Evolutionary conservation across 2,329 filamentous ascomycete genomes (phyloP).

Genomic region (Sarocladium oryzae): DNA sequence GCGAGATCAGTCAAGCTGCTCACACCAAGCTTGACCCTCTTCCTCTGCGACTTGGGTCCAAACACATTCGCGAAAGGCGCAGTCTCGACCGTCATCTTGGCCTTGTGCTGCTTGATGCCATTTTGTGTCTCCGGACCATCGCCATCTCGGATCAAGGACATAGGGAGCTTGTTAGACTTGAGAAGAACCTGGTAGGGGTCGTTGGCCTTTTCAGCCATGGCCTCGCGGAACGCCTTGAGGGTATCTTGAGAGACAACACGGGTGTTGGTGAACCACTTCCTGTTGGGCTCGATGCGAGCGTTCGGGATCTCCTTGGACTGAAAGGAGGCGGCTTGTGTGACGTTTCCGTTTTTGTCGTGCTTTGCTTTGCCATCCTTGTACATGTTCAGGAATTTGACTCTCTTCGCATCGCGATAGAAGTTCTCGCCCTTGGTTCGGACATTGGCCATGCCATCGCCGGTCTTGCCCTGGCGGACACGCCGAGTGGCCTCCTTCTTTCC

Average conservation of each 20-base stretch:
- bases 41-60: slow-evolving; percentile 86
- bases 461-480: slow-evolving; percentile 78
- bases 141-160: slow-evolving; percentile 84
- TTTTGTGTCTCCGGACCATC: slow-evolving; percentile 56
- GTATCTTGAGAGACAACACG: slow-evolving; percentile 84
- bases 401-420: slow-evolving; percentile 86
- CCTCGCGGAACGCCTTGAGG: slow-evolving; percentile 78
- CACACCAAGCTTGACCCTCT: slow-evolving; percentile 83
- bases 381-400: slow-evolving; percentile 82
- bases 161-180: slow-evolving; percentile 93
- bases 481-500: slow-evolving; percentile 86
- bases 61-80: slow-evolving; percentile 85
- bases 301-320: slow-evolving; percentile 76
- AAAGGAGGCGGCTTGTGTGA: slow-evolving; percentile 76
- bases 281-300: slow-evolving; percentile 88
- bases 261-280: slow-evolving; percentile 97
- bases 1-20: slow-evolving; percentile 77
- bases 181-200: slow-evolving; percentile 94
- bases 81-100: slow-evolving; percentile 88
- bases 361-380: slow-evolving; percentile 80
- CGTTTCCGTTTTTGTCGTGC: slow-evolving; percentile 75
- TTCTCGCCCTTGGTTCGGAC: slow-evolving; percentile 95
- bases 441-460: slow-evolving; percentile 81
- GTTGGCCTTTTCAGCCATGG: slow-evolving; percentile 81
- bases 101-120: slow-evolving; percentile 84